These are phyloP conservation scores for Hortiboletus flavorubellus DNA, from an alignment of 768 basidiomycete genomes.

Conservation along the genomic window DNA sequence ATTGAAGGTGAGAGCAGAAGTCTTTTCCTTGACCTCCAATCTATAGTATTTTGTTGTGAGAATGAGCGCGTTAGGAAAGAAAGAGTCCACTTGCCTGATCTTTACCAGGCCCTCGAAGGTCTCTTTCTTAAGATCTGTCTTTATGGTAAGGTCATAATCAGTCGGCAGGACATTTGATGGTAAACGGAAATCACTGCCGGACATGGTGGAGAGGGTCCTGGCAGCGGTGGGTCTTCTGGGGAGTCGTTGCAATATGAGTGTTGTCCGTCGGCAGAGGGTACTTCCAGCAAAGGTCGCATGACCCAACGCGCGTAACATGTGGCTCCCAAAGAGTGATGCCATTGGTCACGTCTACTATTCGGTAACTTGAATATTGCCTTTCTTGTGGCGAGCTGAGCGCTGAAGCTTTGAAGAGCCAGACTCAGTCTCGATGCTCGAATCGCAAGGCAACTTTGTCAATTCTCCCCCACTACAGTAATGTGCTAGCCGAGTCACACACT, in stretches of 20 bases:
- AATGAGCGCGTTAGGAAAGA: not conserved
- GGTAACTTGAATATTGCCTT: not conserved
- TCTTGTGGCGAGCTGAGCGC: not conserved
- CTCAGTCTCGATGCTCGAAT: not conserved
- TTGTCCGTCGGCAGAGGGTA: not conserved
- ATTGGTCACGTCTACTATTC: constrained; percentile 3
- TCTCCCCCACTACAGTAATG: not conserved
- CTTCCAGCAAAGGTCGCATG: not conserved
- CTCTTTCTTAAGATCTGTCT: constrained; percentile 77
- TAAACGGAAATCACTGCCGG: constrained; percentile 42
- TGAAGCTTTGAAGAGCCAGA: not conserved
- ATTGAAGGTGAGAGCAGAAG: constrained; percentile 64
- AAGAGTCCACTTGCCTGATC: constrained; percentile 48
- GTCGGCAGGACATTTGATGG: constrained; percentile 63
- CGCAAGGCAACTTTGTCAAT: not conserved
- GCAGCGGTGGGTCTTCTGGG: not conserved
- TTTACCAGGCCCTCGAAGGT: constrained; percentile 76
- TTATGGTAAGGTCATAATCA: constrained; percentile 77
- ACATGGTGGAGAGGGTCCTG: constrained; percentile 13
- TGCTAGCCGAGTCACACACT: not conserved
- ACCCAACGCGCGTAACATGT: not conserved
- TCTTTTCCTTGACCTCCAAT: constrained; percentile 60
- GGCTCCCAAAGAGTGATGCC: constrained; percentile 2
- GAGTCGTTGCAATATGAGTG: not conserved
- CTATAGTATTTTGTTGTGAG: constrained; percentile 33